These are phyloP conservation scores for Chlamydomonas sp. DNA, from an alignment of 139 green algal genomes.

Conservation along the genomic window DNA sequence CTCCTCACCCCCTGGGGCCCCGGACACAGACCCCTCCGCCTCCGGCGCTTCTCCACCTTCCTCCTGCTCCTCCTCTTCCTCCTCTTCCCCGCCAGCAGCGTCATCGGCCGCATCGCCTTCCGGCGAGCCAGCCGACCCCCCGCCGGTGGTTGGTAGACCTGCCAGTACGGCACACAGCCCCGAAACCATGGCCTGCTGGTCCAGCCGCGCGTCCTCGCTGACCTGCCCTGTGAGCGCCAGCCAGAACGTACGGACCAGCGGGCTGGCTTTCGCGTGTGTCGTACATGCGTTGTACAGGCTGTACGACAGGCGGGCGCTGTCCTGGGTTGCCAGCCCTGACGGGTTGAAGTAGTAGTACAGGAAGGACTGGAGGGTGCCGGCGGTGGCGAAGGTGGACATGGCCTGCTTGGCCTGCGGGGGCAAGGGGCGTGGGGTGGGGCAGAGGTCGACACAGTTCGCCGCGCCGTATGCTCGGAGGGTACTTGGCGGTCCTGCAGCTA, in stretches of 20 bases:
- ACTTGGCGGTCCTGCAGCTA: too few relatives aligned
- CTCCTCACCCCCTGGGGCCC: background rate
- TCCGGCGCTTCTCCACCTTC: background rate
- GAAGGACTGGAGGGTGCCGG: slow-evolving; percentile 36
- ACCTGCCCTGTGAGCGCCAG: slow-evolving; percentile 32
- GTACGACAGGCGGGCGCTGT: slow-evolving; percentile 17
- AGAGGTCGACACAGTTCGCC: too few relatives aligned
- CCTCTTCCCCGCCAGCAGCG: background rate
- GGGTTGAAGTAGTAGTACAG: slow-evolving; percentile 49
- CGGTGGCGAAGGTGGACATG: slow-evolving; percentile 1
- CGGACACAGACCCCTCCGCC: background rate
- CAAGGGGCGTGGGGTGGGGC: background rate
- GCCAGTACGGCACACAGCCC: slow-evolving; percentile 15
- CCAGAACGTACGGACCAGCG: slow-evolving; percentile 36
- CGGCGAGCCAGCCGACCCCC: background rate
- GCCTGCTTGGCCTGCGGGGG: slow-evolving; percentile 21
- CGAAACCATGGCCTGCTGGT: slow-evolving; percentile 32
- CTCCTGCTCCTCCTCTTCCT: background rate
- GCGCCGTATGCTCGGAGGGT: too few relatives aligned
- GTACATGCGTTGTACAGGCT: slow-evolving; percentile 37
- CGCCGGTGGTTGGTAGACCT: background rate
- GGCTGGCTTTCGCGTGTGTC: slow-evolving; percentile 9
- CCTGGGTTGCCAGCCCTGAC: slow-evolving; percentile 17
- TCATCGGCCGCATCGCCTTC: background rate
- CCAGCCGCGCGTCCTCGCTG: slow-evolving; percentile 2